Conservation (phyloP, 257 asterid genomes). For the Dorcoceras hygrometricum region DNA sequence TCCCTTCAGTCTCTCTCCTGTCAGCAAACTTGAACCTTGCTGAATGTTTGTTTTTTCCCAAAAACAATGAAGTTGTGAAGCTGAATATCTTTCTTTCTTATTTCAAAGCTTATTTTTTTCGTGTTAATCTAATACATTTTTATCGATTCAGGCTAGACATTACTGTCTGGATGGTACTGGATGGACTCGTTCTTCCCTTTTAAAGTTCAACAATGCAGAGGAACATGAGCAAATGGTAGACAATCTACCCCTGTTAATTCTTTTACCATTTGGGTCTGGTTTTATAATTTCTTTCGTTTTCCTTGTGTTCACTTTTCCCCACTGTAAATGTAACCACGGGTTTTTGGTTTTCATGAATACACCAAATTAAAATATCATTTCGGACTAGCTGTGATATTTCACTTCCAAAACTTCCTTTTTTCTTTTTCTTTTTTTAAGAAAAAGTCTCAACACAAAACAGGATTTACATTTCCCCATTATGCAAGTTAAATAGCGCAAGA, state of each 20-base stretch:
- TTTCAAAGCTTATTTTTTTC: neutral
- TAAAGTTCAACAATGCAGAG: slow-evolving; percentile 45
- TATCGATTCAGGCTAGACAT: slow-evolving; percentile 52
- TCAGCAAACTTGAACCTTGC: neutral
- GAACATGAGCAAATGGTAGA: slow-evolving; percentile 61
- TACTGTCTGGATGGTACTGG: slow-evolving; percentile 41
- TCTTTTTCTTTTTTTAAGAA: neutral
- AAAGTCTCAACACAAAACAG: neutral
- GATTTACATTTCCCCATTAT: neutral
- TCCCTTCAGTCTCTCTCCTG: neutral
- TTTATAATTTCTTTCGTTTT: neutral
- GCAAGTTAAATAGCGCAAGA: neutral
- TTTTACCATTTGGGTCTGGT: slow-evolving; percentile 6
- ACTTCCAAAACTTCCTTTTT: neutral
- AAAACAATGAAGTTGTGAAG: neutral
- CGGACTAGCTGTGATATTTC: neutral
- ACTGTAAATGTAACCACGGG: neutral
- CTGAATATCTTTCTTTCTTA: neutral
- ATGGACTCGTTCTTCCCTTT: slow-evolving; percentile 40
- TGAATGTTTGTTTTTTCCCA: neutral
- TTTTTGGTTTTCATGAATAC: neutral
- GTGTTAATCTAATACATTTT: slow-evolving; percentile 8
- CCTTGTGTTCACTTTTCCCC: slow-evolving; percentile 6
- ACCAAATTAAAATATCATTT: neutral
- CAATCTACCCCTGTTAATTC: neutral